phyloP scores from a whole-genome alignment of 768 basidiomycete genomes.

The Chlorophyllum brunneum region DNA sequence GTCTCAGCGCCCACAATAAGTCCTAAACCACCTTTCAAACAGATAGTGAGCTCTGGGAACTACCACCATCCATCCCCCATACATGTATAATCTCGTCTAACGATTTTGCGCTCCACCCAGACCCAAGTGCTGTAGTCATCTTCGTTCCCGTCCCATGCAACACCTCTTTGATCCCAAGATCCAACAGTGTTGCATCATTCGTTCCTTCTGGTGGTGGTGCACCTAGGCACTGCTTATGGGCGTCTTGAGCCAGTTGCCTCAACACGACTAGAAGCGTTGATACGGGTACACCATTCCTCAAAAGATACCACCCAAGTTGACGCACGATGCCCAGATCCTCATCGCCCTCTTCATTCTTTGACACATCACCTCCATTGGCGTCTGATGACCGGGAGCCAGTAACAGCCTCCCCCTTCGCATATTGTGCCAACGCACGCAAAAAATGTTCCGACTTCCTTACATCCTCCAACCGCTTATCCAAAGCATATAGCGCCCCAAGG shows the following conservation, averaged over 20 bases:
- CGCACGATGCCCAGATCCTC: constrained; percentile 22
- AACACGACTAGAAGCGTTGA: constrained; percentile 63
- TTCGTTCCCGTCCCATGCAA: constrained; percentile 83
- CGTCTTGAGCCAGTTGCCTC: constrained; percentile 57
- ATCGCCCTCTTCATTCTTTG: constrained; percentile 13
- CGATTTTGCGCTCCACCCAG: constrained; percentile 70
- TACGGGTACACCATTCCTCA: constrained; percentile 66
- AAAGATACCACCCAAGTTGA: constrained; percentile 67
- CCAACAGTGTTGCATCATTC: constrained; percentile 29
- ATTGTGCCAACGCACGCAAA: constrained; percentile 40
- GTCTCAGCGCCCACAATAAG: no score
- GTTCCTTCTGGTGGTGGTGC: constrained; percentile 52
- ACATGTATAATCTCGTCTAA: constrained; percentile 61
- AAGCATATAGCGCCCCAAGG: constrained; percentile 56
- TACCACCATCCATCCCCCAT: constrained; percentile 36
- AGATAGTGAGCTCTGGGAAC: not conserved
- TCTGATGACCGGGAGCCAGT: constrained; percentile 16
- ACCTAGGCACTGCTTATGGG: constrained; percentile 52
- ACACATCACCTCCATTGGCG: not conserved
- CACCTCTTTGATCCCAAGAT: constrained; percentile 73
- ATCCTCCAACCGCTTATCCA: constrained; percentile 54
- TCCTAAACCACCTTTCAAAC: not conserved
- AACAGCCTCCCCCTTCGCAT: constrained; percentile 50
- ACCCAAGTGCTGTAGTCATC: constrained; percentile 63
- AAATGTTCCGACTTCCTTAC: constrained; percentile 40